phyloP scores from a whole-genome alignment of 2,329 filamentous ascomycete species.

The Teratosphaeria zuluensis region DNA sequence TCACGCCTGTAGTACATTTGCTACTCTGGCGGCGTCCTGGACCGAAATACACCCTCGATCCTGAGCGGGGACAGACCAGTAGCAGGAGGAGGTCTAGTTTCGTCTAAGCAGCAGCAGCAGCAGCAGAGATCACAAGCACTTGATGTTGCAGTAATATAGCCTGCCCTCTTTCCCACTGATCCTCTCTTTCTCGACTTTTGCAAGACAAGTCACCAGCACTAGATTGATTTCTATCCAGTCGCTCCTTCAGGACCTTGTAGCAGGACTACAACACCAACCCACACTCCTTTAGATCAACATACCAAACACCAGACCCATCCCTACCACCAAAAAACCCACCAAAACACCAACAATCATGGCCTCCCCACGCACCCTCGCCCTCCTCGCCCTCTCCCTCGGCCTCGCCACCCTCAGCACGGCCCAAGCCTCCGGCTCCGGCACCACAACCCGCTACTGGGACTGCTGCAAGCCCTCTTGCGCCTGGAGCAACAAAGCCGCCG shows the following conservation, averaged over 20 bases:
- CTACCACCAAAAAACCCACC: not conserved
- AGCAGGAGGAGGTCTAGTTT: too few species aligned
- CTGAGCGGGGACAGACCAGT: too few species aligned
- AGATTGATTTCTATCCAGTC: constrained; percentile 3
- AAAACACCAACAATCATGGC: constrained; percentile 7
- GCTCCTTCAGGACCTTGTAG: not conserved
- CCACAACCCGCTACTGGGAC: constrained; percentile 41
- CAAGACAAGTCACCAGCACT: not conserved
- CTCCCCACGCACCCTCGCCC: constrained; percentile 11
- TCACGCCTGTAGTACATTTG: not conserved
- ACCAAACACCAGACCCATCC: not conserved
- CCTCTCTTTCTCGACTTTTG: too few species aligned
- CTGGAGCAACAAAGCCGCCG: constrained; percentile 47
- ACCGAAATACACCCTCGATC: not conserved
- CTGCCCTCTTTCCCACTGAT: too few species aligned
- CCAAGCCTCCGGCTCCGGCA: constrained; percentile 21
- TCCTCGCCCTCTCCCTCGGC: constrained; percentile 13
- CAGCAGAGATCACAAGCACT: too few species aligned
- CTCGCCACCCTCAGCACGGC: constrained; percentile 17
- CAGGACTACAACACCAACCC: not conserved
- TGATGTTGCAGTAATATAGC: too few species aligned
- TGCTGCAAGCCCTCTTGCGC: constrained; percentile 63
- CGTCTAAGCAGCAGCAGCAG: too few species aligned
- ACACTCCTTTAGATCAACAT: constrained; percentile 3
- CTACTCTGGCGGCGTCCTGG: not conserved